Base-by-base conservation (phyloP, 805 yeast species). In the Pachysolen tannophilus region DNA sequence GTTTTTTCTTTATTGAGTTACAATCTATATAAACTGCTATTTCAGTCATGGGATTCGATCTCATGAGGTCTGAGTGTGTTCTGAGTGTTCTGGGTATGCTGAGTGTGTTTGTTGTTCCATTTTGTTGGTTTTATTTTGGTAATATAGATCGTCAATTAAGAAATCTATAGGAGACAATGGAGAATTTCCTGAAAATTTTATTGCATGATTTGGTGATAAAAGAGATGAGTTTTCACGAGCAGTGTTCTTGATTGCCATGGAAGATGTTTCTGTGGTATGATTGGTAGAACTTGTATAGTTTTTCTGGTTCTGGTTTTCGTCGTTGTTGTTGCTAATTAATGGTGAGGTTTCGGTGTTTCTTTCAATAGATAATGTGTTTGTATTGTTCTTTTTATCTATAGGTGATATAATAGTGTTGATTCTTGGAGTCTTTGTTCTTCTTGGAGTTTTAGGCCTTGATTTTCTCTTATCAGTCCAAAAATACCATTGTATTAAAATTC, bases 401-500 rank as follows among this genome's bases (percentile, higher is more conserved):
- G 26, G 26, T 23, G 26, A 23, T 14, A 23, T 25, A 5, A 20
- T 23, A 8, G 6, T 33, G 11, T 17, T 17, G 4, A 28, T 18
- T 13, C 33, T 18, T 6, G 26, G 17, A 20, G 33, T 34, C 29
- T 33, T n/a, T 14, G 24, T 15, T 8, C 34, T 17, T 2, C 27
- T 25, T 6, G 30, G 19, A 17, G 19, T 23, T 10, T 15, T 18
- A 18, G 17, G 14, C 15, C 14, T 26, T 20, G 13, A 5, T 7
- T 9, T 25, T 24, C 11, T 26, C 18, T 33, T 37, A 34, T 38
- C 39, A 39, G 58, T 62, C 50, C 53, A 59, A 11, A 20, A 15
- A 33, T 45, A 56, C 56, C 69, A 58, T 46, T 73, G 79, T 30
- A 61, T 50, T 18, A 73, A 53, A 34, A 69, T 63, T 1, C 58